Base-by-base conservation (phyloP, 2,329 filamentous ascomycete species). In the Albophoma yamanashiensis region DNA sequence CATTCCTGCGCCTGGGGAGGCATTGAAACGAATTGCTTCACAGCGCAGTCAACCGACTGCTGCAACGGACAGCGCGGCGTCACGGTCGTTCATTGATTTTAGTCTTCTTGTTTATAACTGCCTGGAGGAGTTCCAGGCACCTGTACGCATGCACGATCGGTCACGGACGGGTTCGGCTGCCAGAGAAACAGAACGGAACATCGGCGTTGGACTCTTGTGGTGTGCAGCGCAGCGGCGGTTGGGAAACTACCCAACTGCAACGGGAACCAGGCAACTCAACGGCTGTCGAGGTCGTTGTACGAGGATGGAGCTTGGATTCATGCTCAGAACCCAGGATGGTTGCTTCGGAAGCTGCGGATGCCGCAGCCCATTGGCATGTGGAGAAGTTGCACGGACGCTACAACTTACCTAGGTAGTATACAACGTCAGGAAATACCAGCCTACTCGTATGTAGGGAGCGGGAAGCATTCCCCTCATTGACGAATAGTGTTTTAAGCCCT, bases 31-130 rank as follows among this genome's bases (percentile, higher is more conserved):
- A 38, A 22, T 17, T 25, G 42, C 31, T 34, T 45, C 40, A 22
- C 17, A n/a, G 17, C 55, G 57, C 39, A 57, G 55, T 60, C 55
- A n/a, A 50, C 60, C 17, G 43, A 57, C 25, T 22, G 25, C 43
- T 58, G 38, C 27, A 58, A 55, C 50, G 63, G 55, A 62, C 58
- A 65, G 62, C 62, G 62, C 39, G 63, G 63, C 62, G 63, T 61
- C 27, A 63, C 61, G 62, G 63, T 60, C 47, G n/a, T 58, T 59
- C 20, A 39, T 40, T 60, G 50, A 17, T 58, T 43, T 12, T 52
- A 57, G 2, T 27, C 43, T 50, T 47, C 11, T 22, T 9, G 6
- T 47, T 47, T 36, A 53, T 34, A 4, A 53, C 50, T 53, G 9
- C 50, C 27, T 53, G 31, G 31, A 53, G 20, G 31, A n/a, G n/a